Percentiles rank a stretch among this genome's conserved stretches.
Evolutionary conservation across 306 rosid species (phyloP).

Genomic region (Lablab purpureus): DNA sequence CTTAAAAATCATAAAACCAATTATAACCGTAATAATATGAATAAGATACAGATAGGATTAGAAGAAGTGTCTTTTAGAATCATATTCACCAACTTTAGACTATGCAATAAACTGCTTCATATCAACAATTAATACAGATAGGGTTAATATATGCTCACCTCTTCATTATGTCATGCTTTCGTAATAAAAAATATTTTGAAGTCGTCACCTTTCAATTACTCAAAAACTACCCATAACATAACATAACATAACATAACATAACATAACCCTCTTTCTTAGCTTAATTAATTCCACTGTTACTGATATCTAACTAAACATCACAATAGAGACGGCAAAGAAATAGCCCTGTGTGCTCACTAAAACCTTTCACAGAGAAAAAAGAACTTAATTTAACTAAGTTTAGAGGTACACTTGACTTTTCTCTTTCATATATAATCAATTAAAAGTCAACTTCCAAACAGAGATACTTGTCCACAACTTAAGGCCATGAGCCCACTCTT

Average conservation of each 20-base stretch:
- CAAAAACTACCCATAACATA: background rate
- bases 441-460: background rate
- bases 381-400: background rate
- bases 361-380: background rate
- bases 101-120: background rate
- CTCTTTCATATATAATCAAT: background rate
- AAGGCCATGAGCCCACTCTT: too few relatives aligned
- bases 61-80: slow-evolving; percentile 9
- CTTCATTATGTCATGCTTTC: slow-evolving; percentile 35
- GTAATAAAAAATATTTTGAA: slow-evolving; percentile 7
- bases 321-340: background rate
- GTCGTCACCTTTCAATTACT: slow-evolving; percentile 7
- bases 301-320: background rate
- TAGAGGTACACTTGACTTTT: background rate
- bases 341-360: background rate
- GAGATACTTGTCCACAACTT: background rate
- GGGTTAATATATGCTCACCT: too few relatives aligned
- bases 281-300: background rate
- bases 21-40: slow-evolving; percentile 35
- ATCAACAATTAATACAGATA: too few relatives aligned
- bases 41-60: slow-evolving; percentile 21
- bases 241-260: too few relatives aligned
- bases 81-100: slow-evolving; percentile 11
- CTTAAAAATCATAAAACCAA: slow-evolving; percentile 42
- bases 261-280: background rate